Evolutionary conservation across 148 eudicot genomes (phyloP), one percentile per base, ranked within the genome.

Genomic region (Chenopodium album): DNA sequence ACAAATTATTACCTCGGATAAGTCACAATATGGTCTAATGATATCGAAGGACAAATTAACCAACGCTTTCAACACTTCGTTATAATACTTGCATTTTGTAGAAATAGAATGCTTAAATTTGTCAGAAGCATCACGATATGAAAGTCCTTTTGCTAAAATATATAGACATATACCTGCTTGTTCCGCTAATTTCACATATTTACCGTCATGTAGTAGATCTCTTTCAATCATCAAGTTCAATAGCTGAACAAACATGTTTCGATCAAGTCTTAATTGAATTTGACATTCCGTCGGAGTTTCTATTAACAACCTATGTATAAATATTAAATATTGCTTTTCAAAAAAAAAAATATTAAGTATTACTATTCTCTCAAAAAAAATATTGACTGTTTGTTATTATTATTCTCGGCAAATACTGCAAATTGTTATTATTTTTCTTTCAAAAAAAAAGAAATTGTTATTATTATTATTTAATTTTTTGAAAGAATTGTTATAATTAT

Each of bases 71-170:
- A 75, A 48, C 12, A 48, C 41, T 54, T 4, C 4, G 12, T 12
- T 75, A 75, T 52, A 75, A 52, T 75, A 75, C 19, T 50, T 48
- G 64, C 63, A 52, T 23, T 52, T 29, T n/a, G 65, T 52, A 54
- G 65, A 52, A 2, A 48, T n/a, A 9, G 17, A 75, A 52, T 52
- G 65, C 41, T 50, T 75, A 14, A 75, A 75, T 50, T 8, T 75
- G 28, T 48, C 78, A 4, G 50, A 8, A 73, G 20, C 29, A 73
- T 73, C 52, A 41, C 76, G 76, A 44, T 73, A 73, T 12, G 76
- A 73, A 41, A 23, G 23, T 75, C 78, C 19, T 75, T 75, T 75
- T 22, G 78, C 78, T 23, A 75, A 48, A 52, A 52, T 73, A 23
- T 44, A 73, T 20, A 73, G 20, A 73, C 29, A 73, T 2, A 73